Percentiles rank a stretch among this genome's conserved stretches.
These are phyloP conservation scores for Henckelia pumila DNA, from an alignment of 257 asterid species.

Conservation along the genomic window DNA sequence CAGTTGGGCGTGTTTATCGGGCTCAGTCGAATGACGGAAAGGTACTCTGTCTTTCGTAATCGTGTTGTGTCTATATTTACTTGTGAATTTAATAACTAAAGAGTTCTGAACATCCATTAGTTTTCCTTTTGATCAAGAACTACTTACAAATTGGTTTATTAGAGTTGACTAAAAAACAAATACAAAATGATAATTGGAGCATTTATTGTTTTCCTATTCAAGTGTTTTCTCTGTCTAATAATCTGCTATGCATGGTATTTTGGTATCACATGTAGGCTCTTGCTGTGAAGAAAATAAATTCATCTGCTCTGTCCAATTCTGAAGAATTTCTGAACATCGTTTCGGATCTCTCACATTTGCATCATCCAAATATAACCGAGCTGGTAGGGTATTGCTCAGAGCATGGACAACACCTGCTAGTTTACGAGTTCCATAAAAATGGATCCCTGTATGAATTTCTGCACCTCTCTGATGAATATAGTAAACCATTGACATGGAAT, in stretches of 20 bases:
- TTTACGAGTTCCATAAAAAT: constrained; percentile 73
- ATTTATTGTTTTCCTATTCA: background rate
- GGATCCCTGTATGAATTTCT: constrained; percentile 76
- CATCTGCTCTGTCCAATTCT: constrained; percentile 54
- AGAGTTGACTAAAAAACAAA: too few species aligned
- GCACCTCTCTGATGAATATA: constrained; percentile 74
- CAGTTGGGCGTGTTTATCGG: constrained; percentile 81
- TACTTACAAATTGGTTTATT: too few species aligned
- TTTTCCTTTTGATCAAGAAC: too few species aligned
- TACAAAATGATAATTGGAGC: too few species aligned
- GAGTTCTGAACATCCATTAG: too few species aligned
- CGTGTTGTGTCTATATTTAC: background rate
- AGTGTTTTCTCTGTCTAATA: background rate
- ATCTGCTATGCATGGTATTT: constrained; percentile 5
- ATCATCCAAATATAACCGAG: constrained; percentile 84
- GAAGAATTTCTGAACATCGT: constrained; percentile 76
- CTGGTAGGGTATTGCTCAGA: constrained; percentile 90
- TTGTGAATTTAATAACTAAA: background rate
- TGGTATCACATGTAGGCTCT: constrained; percentile 54
- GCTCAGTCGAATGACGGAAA: constrained; percentile 78
- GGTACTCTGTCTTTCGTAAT: constrained; percentile 36
- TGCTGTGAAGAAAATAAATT: constrained; percentile 89
- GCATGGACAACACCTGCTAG: constrained; percentile 80
- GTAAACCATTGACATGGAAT: constrained; percentile 87
- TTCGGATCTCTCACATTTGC: constrained; percentile 63